Conservation (phyloP, 176 grass and related monocot genomes). For the Oryza officinalis region DNA sequence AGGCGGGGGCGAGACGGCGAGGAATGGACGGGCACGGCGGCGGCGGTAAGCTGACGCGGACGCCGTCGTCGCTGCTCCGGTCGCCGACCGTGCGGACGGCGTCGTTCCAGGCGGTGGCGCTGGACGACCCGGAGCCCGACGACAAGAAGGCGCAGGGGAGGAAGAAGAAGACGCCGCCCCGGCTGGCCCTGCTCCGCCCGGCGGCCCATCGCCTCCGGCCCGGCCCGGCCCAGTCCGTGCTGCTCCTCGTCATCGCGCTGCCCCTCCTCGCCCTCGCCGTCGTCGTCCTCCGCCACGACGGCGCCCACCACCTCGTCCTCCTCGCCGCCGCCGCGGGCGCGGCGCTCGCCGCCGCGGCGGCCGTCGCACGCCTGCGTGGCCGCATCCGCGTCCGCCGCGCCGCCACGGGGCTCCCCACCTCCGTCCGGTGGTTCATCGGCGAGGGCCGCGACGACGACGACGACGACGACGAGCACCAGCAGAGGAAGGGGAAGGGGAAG, state of each 20-base stretch:
- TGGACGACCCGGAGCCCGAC: constrained; percentile 52
- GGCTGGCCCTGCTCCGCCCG: constrained; percentile 8
- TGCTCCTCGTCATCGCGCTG: constrained; percentile 25
- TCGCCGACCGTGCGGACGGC: constrained; percentile 60
- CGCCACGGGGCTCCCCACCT: neutral
- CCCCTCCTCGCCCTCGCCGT: constrained; percentile 41
- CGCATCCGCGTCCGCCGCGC: constrained; percentile 12
- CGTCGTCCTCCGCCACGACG: constrained; percentile 38
- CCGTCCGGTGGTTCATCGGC: constrained; percentile 80
- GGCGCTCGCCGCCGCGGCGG: constrained; percentile 29
- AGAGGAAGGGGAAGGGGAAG: constrained; percentile 6
- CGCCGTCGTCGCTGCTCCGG: constrained; percentile 68
- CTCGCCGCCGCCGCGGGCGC: constrained; percentile 27
- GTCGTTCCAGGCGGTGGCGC: constrained; percentile 17
- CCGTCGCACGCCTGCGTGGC: constrained; percentile 26
- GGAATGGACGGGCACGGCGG: constrained; percentile 41
- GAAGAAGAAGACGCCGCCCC: neutral
- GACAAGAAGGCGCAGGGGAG: constrained; percentile 46
- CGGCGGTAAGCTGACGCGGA: constrained; percentile 59
- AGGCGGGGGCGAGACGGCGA: constrained; percentile 2
- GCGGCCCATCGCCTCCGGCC: constrained; percentile 28
- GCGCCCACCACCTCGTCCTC: constrained; percentile 34
- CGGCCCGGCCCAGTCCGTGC: neutral
- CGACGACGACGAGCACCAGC: neutral
- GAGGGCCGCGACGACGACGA: neutral